Evolutionary conservation across 2,329 filamentous ascomycete species (phyloP), one percentile per base, ranked within the genome.

Genomic region (Exophiala spinifera): DNA sequence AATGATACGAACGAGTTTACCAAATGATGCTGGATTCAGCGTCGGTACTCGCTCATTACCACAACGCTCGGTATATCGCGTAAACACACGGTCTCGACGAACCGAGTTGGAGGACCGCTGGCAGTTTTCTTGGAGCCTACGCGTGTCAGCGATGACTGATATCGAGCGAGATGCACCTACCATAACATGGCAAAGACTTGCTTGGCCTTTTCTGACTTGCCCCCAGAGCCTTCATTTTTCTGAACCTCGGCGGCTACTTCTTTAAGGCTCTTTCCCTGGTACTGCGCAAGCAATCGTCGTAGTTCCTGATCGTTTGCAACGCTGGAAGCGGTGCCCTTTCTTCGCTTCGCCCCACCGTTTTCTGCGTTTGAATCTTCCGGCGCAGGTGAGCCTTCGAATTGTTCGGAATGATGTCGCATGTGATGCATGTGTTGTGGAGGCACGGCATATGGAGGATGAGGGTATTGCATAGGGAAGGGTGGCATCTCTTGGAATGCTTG

Each of bases 11-110:
- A 99, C 94, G 40, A 99, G 82, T 72, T 99, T 99, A 53, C 94
- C 94, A 72, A 99, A 99, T 23, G 92, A 97, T 8, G 94, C 94
- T 39, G 94, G 94, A 67, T 99, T 99, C 53, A 99, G 75, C 8
- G 96, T 91, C 0, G 94, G 95, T 36, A 97, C 95, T 67, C 91
- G 85, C 68, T 97, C 91, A 4, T 87, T 95, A 40, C 89, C 91
- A 71, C 94, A 99, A 60, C 89, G 85, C 21, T 89, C 91, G 45
- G 92, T 94, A 70, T 99, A 99, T 69, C 91, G 91, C 56, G 91
- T 90, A 71, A 97, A 99, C 1, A 99, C 94, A 55, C 92, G 82
- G 61, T 94, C 94, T 64, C 94, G 82, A 5, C 94, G 91, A 0
- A 97, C 92, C 4, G 94, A 96, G 15, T 72, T 72, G 57, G 63